Evolutionary conservation across 345 rosid genomes (phyloP), one percentile per base, ranked within the genome.

Genomic region (Bretschneidera sinensis): DNA sequence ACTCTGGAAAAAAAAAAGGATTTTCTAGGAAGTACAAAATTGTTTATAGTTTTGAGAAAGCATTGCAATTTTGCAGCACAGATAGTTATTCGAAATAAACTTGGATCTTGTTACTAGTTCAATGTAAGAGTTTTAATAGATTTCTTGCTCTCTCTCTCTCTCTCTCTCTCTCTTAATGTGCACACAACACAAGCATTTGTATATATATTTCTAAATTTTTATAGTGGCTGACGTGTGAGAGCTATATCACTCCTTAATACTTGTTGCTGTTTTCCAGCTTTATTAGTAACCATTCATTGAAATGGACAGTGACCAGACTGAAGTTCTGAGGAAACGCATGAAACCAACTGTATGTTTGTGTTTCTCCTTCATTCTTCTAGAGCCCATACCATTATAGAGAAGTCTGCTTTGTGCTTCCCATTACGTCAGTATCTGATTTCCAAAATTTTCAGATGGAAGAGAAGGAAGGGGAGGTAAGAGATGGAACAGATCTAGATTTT

Each of bases 281-380:
- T n/a, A n/a, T 55, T 51, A 13, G 24, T 28, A 9, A 25, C n/a
- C 48, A 11, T 55, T 51, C 54, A 6, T 48, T 58, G 65, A 47
- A 68, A 82, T 83, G 89, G 91, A 78, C 49, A 71, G 31, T 5
- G 83, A 63, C 62, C 77, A 76, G 59, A 58, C 66, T 53, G 84
- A 74, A 69, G 65, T 55, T 47, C 33, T 11, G 54, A 74, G 78
- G 60, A 92, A 92, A 76, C 97, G 97, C 74, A 65, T 75, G 78
- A 87, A 78, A 59, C 62, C 76, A 8, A 72, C 67, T 15, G 99
- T 92, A 79, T 23, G 76, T 66, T 28, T 48, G 55, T 21, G 21
- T 43, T 5, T 28, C n/a, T 43, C 19, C 19, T 64, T 59, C 23
- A 21, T n/a, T 71, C 43, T 73, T 45, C 28, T 7, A 43, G 52